These are phyloP conservation scores for Lycium ferocissimum DNA, from an alignment of 257 asterid genomes.

Conservation along the genomic window DNA sequence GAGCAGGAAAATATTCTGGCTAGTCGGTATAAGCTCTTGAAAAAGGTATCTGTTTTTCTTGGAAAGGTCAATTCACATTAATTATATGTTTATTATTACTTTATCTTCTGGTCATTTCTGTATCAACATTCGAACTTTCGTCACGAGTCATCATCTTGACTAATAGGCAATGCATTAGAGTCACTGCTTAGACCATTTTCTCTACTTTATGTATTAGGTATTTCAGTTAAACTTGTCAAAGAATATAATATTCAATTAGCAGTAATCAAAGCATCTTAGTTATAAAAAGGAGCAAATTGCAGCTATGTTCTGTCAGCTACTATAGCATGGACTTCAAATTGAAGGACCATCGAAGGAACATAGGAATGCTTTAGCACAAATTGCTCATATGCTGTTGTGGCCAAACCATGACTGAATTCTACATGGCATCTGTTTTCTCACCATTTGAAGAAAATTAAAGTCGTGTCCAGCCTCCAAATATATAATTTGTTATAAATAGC, in stretches of 20 bases:
- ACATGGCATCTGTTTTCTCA: neutral
- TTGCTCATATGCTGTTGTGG: neutral
- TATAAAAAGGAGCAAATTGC: neutral
- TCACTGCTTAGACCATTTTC: neutral
- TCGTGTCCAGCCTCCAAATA: neutral
- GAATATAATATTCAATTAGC: neutral
- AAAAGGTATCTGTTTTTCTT: slow-evolving; percentile 60
- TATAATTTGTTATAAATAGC: slow-evolving; percentile 4
- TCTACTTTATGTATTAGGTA: neutral
- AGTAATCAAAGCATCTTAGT: neutral
- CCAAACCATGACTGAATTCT: neutral
- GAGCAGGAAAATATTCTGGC: slow-evolving; percentile 69
- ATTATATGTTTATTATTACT: slow-evolving; percentile 5
- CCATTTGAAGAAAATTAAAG: neutral
- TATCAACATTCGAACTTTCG: neutral
- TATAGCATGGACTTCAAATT: neutral
- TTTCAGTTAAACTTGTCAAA: neutral
- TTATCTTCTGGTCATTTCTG: slow-evolving; percentile 19
- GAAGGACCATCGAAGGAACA: neutral
- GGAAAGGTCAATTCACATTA: neutral
- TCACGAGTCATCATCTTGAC: slow-evolving; percentile 1
- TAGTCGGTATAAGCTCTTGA: slow-evolving; percentile 70
- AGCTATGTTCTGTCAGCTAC: neutral
- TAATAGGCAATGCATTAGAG: neutral
- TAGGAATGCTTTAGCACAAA: neutral